phyloP scores from a whole-genome alignment of 2,329 filamentous ascomycete genomes.

The Macrophomina phaseolina region DNA sequence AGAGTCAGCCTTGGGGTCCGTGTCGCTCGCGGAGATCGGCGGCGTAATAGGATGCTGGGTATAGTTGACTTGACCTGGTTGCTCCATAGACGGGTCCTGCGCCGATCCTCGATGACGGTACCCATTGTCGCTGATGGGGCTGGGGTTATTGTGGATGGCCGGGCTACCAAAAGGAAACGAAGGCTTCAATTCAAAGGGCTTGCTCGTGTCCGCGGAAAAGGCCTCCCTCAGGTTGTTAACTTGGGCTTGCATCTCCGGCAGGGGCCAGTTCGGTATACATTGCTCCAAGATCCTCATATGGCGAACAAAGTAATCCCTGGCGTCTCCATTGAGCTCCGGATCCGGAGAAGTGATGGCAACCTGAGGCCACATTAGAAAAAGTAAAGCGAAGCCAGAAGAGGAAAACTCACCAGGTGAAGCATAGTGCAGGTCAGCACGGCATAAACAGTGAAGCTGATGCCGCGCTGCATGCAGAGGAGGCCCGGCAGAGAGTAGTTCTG shows the following conservation, averaged over 20 bases:
- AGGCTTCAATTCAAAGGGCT: conserved; percentile 87
- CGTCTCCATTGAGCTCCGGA: conserved; percentile 82
- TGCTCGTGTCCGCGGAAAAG: conserved; percentile 84
- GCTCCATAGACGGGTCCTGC: conserved; percentile 56
- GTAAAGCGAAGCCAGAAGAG: conserved; percentile 30
- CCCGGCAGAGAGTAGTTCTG: conserved; percentile 78
- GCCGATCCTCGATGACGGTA: conserved; percentile 57
- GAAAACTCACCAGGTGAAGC: conserved; percentile 78
- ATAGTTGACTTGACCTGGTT: conserved; percentile 68
- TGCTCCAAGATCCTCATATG: conserved; percentile 94
- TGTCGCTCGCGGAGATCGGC: conserved; percentile 74
- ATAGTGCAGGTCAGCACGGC: conserved; percentile 89
- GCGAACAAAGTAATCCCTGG: conserved; percentile 85
- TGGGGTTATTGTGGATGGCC: conserved; percentile 64
- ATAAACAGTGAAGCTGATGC: conserved; percentile 96
- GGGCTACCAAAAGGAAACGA: conserved; percentile 88
- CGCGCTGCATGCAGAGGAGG: conserved; percentile 88
- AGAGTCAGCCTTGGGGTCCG: conserved; percentile 79
- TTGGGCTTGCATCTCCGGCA: conserved; percentile 88
- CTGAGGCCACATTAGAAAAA: conserved; percentile 53
- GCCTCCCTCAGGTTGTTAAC: conserved; percentile 88
- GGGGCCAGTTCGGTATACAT: conserved; percentile 81
- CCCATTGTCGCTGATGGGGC: conserved; percentile 60
- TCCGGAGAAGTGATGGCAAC: conserved; percentile 93
- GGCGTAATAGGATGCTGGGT: conserved; percentile 75